Evolutionary conservation across 2,329 filamentous ascomycete genomes (phyloP), one percentile per base, ranked within the genome.

Genomic region (Colletotrichum caudatum): DNA sequence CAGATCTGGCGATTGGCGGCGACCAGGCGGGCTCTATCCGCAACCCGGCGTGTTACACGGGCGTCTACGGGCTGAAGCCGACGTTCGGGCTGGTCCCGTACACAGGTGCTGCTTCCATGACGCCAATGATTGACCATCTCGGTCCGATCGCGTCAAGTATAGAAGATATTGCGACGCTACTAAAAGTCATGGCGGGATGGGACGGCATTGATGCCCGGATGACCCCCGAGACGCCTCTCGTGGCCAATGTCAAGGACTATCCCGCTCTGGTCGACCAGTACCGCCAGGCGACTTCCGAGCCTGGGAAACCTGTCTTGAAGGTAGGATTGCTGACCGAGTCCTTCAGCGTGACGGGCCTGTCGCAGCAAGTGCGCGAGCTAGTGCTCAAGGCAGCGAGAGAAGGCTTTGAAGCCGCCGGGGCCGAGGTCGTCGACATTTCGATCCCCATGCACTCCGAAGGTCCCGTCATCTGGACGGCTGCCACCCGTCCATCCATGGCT

Each of bases 81-180:
- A 86, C 84, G 0, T 80, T 82, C 75, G 84, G 85, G 0, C 75
- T 87, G 3, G 78, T 86, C 4, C 84, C 85, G 1, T 86, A 86
- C 72, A 86, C 84, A 1, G 85, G 84, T 0, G 82, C 84, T 14
- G 78, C 80, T 56, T 76, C 79, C 56, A 64, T 81, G 64, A 76
- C 83, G 59, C 78, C 80, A 2, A 81, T 82, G 70, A 79, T 83
- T 46, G 84, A 86, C 66, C 83, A 85, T 73, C 75, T 81, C 14
- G 83, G 83, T 0, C 84, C 84, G 0, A 83, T 87, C 76, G 81
- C 84, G 2, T 76, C 75, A 23, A 82, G 76, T 0, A 76, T 86
- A 0, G 72, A 79, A 14, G 84, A 86, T 50, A 80, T 81, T 61
- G 84, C 84, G 0, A 37, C 79, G 1, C 73, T 85, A 18, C 78